Evolutionary conservation across 2,329 filamentous ascomycete species (phyloP).

Genomic region (Apiospora arundinis): DNA sequence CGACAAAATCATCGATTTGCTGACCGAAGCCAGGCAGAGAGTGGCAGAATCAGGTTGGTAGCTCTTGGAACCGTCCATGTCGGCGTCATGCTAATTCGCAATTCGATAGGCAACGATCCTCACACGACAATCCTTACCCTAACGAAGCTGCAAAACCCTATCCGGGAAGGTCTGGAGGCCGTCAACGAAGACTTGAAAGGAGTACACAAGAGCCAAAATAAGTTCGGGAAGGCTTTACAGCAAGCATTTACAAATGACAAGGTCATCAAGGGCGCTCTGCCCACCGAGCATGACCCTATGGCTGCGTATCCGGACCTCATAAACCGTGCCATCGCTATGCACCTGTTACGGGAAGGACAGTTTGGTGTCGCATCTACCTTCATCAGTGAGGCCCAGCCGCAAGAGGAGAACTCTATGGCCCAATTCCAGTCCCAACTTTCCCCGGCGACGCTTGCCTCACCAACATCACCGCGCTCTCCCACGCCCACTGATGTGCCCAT

Average conservation of each 20-base stretch:
- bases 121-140: constrained; percentile 75
- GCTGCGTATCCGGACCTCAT: constrained; percentile 77
- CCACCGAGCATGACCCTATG: constrained; percentile 81
- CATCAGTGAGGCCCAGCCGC: constrained; percentile 69
- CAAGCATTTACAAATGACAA: constrained; percentile 76
- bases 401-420: constrained; percentile 24
- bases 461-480: constrained; percentile 28
- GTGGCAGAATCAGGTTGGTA: constrained; percentile 69
- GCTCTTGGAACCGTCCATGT: constrained; percentile 22
- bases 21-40: constrained; percentile 74
- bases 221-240: constrained; percentile 85
- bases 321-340: constrained; percentile 95
- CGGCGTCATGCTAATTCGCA: constrained; percentile 14
- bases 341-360: constrained; percentile 91
- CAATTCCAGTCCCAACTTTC: constrained; percentile 34
- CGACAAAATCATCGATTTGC: constrained; percentile 79
- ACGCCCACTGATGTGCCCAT: constrained; percentile 36
- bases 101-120: constrained; percentile 59
- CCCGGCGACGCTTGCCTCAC: constrained; percentile 31
- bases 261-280: constrained; percentile 74
- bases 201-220: constrained; percentile 80
- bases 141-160: constrained; percentile 83
- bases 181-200: constrained; percentile 84
- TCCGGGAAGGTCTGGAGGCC: constrained; percentile 80
- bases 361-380: constrained; percentile 89